Percentiles rank a stretch among this genome's conserved stretches.
phyloP scores from a whole-genome alignment of 2,329 filamentous ascomycete genomes.

The Nemania serpens region DNA sequence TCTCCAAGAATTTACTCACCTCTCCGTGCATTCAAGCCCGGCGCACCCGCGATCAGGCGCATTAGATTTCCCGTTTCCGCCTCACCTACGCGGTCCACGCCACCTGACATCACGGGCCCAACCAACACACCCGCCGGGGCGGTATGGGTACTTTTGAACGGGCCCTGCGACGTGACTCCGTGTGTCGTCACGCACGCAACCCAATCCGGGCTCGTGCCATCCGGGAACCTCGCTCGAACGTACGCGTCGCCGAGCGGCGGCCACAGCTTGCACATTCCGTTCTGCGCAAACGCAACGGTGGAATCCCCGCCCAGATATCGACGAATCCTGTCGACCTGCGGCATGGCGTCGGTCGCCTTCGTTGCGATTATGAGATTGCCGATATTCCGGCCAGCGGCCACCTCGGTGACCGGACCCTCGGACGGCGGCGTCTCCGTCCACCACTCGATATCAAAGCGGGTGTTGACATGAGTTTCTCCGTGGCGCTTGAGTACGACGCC shows the following conservation, averaged over 20 bases:
- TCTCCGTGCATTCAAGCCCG: constrained; percentile 48
- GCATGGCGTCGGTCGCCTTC: constrained; percentile 72
- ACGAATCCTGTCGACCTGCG: constrained; percentile 62
- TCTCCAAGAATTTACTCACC: constrained; percentile 18
- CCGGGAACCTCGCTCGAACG: constrained; percentile 46
- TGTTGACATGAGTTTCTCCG: constrained; percentile 39
- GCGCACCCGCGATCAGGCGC: constrained; percentile 48
- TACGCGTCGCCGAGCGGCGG: constrained; percentile 55
- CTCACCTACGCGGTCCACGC: not conserved
- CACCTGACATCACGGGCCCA: constrained; percentile 50
- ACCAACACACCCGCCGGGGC: constrained; percentile 54
- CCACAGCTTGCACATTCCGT: constrained; percentile 77
- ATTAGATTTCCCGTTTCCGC: constrained; percentile 45
- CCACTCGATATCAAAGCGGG: constrained; percentile 57
- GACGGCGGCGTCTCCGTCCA: constrained; percentile 50
- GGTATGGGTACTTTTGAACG: constrained; percentile 58
- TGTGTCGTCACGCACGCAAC: constrained; percentile 68
- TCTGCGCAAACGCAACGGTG: constrained; percentile 85
- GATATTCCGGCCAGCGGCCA: constrained; percentile 53
- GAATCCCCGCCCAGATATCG: constrained; percentile 65
- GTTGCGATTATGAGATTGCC: constrained; percentile 77
- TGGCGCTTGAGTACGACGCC: constrained; percentile 52
- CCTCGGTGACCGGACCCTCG: constrained; percentile 46
- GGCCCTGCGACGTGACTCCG: constrained; percentile 56
- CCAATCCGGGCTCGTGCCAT: constrained; percentile 63